These are phyloP conservation scores for Leccinum subgranulosum DNA, from an alignment of 768 basidiomycete species.

Conservation along the genomic window DNA sequence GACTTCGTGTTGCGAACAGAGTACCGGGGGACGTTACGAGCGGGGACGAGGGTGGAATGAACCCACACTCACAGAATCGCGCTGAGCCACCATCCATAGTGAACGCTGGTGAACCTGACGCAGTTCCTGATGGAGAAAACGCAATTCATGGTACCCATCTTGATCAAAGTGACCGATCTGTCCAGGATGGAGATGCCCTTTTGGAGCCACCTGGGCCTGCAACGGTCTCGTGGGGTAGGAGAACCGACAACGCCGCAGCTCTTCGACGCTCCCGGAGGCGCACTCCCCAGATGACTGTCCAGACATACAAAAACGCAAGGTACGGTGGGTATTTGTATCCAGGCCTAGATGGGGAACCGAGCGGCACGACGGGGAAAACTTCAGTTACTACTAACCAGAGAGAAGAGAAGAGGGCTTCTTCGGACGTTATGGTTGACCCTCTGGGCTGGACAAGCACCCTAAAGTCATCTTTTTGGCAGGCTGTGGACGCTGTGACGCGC, in stretches of 20 bases:
- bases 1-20: slow-evolving; percentile 47
- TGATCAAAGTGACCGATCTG: neutral
- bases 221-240: slow-evolving; percentile 28
- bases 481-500: slow-evolving; percentile 49
- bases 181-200: slow-evolving; percentile 1
- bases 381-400: neutral
- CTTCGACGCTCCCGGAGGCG: slow-evolving; percentile 14
- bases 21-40: slow-evolving; percentile 44
- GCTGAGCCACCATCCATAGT: neutral
- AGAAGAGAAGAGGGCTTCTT: neutral
- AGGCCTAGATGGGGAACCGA: neutral
- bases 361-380: neutral
- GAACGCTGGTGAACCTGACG: neutral
- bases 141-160: neutral
- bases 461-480: slow-evolving; percentile 44
- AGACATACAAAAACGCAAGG: slow-evolving; percentile 7
- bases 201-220: slow-evolving; percentile 22
- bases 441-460: slow-evolving; percentile 42
- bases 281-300: neutral
- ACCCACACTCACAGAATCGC: neutral
- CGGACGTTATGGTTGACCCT: slow-evolving; percentile 7
- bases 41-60: slow-evolving; percentile 30
- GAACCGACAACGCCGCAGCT: slow-evolving; percentile 24
- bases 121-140: neutral
- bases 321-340: slow-evolving; percentile 17